Percentiles rank a stretch among this genome's conserved stretches.
Conservation (phyloP, 306 rosid genomes). For the Rosa persica region DNA sequence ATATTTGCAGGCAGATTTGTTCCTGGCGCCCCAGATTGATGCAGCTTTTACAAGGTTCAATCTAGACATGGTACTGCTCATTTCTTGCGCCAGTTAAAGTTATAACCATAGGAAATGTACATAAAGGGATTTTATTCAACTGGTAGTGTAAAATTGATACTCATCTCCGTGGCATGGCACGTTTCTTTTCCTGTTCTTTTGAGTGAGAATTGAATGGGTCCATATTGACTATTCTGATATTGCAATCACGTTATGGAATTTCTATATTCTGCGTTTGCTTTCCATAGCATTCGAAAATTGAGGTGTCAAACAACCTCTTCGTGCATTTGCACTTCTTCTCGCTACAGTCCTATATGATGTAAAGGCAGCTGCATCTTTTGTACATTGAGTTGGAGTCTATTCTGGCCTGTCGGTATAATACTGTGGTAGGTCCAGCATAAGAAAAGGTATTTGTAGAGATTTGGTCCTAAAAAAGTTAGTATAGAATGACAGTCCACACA, state of each 20-base stretch:
- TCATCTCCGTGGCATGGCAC: too few relatives aligned
- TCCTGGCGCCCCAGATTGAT: conserved; percentile 78
- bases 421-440: background rate
- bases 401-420: background rate
- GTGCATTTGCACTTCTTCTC: background rate
- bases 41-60: conserved; percentile 41
- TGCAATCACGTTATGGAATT: background rate
- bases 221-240: background rate
- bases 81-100: background rate
- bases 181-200: background rate
- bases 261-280: background rate
- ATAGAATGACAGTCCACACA: background rate
- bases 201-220: background rate
- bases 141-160: background rate
- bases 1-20: conserved; percentile 85
- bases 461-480: background rate
- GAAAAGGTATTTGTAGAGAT: background rate
- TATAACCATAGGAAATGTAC: background rate
- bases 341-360: background rate
- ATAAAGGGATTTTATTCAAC: background rate
- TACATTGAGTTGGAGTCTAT: background rate
- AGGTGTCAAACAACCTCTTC: background rate
- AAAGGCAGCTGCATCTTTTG: background rate
- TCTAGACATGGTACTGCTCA: conserved; percentile 57
- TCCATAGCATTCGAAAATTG: background rate